phyloP scores from a whole-genome alignment of 1,284 basidiomycete species.

The Veloporphyrellus conicus region DNA sequence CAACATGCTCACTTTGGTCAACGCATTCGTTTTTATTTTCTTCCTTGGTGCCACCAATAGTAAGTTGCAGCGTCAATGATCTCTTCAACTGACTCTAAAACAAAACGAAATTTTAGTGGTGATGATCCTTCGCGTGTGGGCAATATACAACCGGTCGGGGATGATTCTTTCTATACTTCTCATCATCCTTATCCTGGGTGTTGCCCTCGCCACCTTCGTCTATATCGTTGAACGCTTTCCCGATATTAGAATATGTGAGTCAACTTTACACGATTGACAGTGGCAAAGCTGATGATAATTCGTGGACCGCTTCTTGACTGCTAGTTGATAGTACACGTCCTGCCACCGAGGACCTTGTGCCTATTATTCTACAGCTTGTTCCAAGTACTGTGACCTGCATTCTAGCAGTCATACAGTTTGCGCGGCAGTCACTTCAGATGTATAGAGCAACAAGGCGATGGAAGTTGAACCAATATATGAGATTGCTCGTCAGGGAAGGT shows the following conservation, averaged over 20 bases:
- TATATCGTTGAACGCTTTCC: too few relatives aligned
- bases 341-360: too few relatives aligned
- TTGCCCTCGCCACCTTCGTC: neutral
- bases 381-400: neutral
- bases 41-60: slow-evolving; percentile 6
- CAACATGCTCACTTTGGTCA: neutral
- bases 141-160: slow-evolving; percentile 2
- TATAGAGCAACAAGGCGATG: neutral
- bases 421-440: slow-evolving; percentile 6
- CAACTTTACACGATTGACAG: neutral
- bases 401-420: neutral
- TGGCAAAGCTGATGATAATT: too few relatives aligned
- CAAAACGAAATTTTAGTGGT: neutral
- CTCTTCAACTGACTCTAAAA: neutral
- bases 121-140: slow-evolving; percentile 11
- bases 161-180: slow-evolving; percentile 2
- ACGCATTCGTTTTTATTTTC: neutral
- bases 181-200: neutral
- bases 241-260: too few relatives aligned
- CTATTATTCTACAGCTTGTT: neutral
- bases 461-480: neutral
- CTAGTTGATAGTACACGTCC: neutral
- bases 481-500: neutral
- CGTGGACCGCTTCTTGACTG: too few relatives aligned
- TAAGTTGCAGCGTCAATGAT: neutral